Evolutionary conservation across 2,329 filamentous ascomycete species (phyloP).

Genomic region (Xylariaceae sp.): DNA sequence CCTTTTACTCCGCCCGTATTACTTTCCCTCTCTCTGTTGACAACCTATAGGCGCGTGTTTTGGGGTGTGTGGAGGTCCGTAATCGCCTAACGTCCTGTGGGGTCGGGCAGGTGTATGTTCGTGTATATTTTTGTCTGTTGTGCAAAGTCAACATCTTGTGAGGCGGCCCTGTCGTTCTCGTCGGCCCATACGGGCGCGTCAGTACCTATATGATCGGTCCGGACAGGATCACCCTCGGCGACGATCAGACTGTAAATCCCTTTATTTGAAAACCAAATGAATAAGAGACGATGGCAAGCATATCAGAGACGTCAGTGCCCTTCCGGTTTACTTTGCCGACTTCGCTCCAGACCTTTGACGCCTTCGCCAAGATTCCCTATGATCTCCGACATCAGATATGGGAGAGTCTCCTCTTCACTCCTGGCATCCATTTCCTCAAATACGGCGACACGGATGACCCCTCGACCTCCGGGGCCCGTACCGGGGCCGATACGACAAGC

Average conservation of each 20-base stretch:
- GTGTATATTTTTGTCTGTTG: too few relatives aligned
- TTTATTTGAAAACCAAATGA: neutral
- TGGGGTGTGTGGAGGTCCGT: too few relatives aligned
- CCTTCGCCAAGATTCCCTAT: conserved; percentile 25
- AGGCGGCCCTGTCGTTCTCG: too few relatives aligned
- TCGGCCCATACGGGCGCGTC: too few relatives aligned
- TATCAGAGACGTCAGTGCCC: conserved; percentile 2
- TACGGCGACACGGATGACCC: conserved; percentile 16
- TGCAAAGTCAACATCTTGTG: too few relatives aligned
- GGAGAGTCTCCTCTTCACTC: conserved; percentile 23
- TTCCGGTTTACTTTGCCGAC: conserved; percentile 22
- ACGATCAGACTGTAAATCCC: too few relatives aligned
- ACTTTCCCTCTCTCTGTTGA: too few relatives aligned
- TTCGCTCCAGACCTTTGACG: conserved; percentile 20
- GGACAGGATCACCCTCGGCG: neutral
- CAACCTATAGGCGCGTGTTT: too few relatives aligned
- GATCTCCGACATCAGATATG: conserved; percentile 29
- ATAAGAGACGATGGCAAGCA: conserved; percentile 8
- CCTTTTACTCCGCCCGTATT: too few relatives aligned
- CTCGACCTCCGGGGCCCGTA: neutral
- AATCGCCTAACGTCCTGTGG: too few relatives aligned
- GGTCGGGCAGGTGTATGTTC: too few relatives aligned
- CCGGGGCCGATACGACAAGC: conserved; percentile 2
- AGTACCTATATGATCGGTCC: neutral
- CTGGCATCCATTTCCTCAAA: conserved; percentile 31